Evolutionary conservation across 2,329 filamentous ascomycete genomes (phyloP).

Genomic region (Neonectria faginata): DNA sequence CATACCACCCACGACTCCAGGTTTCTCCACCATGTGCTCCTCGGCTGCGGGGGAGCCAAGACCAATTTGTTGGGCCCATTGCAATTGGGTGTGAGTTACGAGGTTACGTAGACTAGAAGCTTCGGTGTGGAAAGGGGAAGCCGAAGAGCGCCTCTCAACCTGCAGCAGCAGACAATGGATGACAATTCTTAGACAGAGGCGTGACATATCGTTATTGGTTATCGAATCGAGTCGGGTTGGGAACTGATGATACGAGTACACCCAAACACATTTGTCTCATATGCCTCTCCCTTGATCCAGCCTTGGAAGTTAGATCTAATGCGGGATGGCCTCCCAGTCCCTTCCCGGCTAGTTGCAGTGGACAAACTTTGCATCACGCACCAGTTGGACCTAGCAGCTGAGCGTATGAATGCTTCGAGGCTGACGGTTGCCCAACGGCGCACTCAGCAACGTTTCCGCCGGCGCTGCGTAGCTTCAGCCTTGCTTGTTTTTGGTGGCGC

Average conservation of each 20-base stretch:
- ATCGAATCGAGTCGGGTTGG: background rate
- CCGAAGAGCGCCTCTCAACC: background rate
- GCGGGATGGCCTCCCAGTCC: conserved; percentile 18
- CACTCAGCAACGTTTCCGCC: background rate
- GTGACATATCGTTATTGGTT: conserved; percentile 13
- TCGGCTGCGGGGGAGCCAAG: conserved; percentile 22
- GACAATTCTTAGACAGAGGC: background rate
- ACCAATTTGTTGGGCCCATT: conserved; percentile 17
- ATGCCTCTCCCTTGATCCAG: conserved; percentile 5
- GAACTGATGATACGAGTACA: conserved; percentile 17
- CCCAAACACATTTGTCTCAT: conserved; percentile 13
- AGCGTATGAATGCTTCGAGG: conserved; percentile 16
- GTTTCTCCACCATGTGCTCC: conserved; percentile 10
- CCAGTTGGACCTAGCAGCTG: conserved; percentile 12
- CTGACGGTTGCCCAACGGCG: conserved; percentile 26
- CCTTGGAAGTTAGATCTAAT: conserved; percentile 8
- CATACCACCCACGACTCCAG: conserved; percentile 10
- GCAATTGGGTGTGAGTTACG: background rate
- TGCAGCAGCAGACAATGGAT: background rate
- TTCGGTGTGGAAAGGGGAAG: background rate
- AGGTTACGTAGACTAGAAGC: background rate
- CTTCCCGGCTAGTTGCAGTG: conserved; percentile 3
- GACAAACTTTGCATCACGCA: conserved; percentile 8
- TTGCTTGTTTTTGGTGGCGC: conserved; percentile 16
- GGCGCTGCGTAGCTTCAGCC: conserved; percentile 8